Base-by-base conservation (phyloP, 768 basidiomycete genomes). In the Rhizopogon salebrosus region DNA sequence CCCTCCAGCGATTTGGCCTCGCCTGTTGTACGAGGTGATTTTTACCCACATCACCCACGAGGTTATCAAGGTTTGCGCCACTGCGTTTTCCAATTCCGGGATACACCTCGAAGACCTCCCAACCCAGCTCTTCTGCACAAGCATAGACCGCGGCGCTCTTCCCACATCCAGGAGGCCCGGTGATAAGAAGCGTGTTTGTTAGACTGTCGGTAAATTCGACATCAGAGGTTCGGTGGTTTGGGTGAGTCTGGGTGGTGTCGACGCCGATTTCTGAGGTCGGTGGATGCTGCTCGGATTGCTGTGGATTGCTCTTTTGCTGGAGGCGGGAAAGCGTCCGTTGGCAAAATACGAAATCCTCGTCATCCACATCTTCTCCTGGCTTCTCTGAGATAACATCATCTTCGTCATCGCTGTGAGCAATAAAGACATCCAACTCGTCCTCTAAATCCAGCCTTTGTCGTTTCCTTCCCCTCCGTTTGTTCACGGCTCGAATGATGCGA, bases 91-190 rank as follows among this genome's bases (percentile, higher is more conserved):
- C 94, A 48, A 95, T 85, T 3, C 97, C 97, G 23, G 97, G 91
- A 70, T 94, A 89, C 11, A 98, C 93, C 67, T 99, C 97, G 62
- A 98, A 97, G 11, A 98, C 83, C 46, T 95, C 91, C 91, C 92
- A 99, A 13, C 86, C 92, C 31, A 99, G 76, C 70, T 99, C 95
- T 50, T 85, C 82, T 4, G 94, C 92, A 63, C 93, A 95, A 0
- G 95, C 94, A 69, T 97, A 94, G 2, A 97, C 87, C 20, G 92
- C 80, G 1, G 92, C 85, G 5, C 93, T 95, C 72, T 99, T 99
- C 29, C 97, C 97, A 49, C 76, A 77, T 10, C 95, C 95, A 29
- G 79, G 70, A 1, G 92, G 93, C 0, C 97, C 97, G 39, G 74
- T 65, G 37, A 99, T 78, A 13, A 99, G 72, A 45, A 98, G 88